phyloP scores from a whole-genome alignment of 257 asterid species.

The Nyctanthes arbortristis region DNA sequence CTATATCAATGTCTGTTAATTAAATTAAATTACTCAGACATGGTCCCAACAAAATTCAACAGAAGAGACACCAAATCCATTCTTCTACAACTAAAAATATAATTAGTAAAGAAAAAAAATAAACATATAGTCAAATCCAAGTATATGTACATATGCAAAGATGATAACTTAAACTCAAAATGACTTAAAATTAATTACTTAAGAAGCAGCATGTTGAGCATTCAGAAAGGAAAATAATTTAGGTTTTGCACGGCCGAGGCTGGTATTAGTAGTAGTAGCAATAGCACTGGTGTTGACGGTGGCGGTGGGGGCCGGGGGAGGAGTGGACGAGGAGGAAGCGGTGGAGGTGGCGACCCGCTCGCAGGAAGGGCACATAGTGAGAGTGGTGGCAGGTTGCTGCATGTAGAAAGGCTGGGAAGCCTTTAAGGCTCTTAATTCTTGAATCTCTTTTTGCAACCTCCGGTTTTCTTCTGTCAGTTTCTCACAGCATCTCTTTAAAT shows the following conservation, averaged over 20 bases:
- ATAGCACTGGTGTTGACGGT: too few relatives aligned
- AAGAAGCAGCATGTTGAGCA: constrained; percentile 33
- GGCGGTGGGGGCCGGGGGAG: background rate
- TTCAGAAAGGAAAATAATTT: constrained; percentile 32
- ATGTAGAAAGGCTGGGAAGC: constrained; percentile 79
- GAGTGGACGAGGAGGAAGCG: constrained; percentile 15
- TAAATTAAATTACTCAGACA: background rate
- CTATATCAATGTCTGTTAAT: too few relatives aligned
- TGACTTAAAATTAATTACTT: constrained; percentile 21
- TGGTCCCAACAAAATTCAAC: constrained; percentile 7
- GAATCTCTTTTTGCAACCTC: constrained; percentile 82
- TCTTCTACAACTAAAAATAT: constrained; percentile 28
- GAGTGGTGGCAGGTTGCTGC: constrained; percentile 92
- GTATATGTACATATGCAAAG: constrained; percentile 27
- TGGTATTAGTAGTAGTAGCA: constrained; percentile 7
- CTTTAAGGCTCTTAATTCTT: constrained; percentile 77
- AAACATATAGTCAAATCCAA: constrained; percentile 21
- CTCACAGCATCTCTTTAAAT: constrained; percentile 81
- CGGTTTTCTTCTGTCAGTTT: constrained; percentile 84
- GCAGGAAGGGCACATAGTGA: constrained; percentile 92
- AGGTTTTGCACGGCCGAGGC: constrained; percentile 30
- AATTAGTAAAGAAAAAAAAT: constrained; percentile 1
- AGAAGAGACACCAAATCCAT: constrained; percentile 13
- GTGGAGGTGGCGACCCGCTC: constrained; percentile 65
- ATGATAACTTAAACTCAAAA: too few relatives aligned